Percentiles rank a stretch among this genome's conserved stretches.
Conservation (phyloP, 768 basidiomycete species). For the Lactifluus volemus region DNA sequence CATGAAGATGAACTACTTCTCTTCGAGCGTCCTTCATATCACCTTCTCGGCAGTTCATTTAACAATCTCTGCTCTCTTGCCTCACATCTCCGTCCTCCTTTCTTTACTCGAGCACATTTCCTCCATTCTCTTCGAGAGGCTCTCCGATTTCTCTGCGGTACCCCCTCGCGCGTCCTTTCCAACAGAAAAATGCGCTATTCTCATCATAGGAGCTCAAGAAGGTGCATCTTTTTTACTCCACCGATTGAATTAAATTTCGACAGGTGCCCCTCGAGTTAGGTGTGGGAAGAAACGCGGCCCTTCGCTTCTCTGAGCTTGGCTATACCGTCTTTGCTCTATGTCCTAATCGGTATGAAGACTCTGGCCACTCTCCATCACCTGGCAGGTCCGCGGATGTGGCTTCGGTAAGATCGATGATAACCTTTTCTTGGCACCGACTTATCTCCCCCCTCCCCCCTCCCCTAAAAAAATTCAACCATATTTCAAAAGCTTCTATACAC, state of each 20-base stretch:
- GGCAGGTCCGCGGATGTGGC: constrained; percentile 17
- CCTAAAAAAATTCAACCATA: background rate
- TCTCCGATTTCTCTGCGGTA: constrained; percentile 14
- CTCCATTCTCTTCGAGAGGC: constrained; percentile 10
- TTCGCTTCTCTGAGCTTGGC: constrained; percentile 28
- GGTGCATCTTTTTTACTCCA: constrained; percentile 17
- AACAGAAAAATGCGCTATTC: constrained; percentile 25
- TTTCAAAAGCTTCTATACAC: constrained; percentile 25
- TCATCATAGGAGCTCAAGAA: constrained; percentile 27
- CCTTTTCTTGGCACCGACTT: background rate
- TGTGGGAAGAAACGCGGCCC: constrained; percentile 25
- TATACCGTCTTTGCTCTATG: constrained; percentile 28
- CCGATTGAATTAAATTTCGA: background rate
- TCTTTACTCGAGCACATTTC: constrained; percentile 14
- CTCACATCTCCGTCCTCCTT: constrained; percentile 12
- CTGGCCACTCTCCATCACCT: background rate
- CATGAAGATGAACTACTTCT: background rate
- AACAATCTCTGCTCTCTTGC: constrained; percentile 13
- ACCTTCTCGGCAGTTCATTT: constrained; percentile 4
- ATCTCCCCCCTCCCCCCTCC: background rate
- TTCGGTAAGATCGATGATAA: constrained; percentile 21
- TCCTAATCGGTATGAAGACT: constrained; percentile 17
- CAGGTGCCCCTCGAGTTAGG: constrained; percentile 19
- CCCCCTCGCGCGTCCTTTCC: constrained; percentile 22
- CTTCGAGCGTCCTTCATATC: background rate